Evolutionary conservation across 2,329 filamentous ascomycete species (phyloP).

Genomic region (Colletotrichum australisinense): DNA sequence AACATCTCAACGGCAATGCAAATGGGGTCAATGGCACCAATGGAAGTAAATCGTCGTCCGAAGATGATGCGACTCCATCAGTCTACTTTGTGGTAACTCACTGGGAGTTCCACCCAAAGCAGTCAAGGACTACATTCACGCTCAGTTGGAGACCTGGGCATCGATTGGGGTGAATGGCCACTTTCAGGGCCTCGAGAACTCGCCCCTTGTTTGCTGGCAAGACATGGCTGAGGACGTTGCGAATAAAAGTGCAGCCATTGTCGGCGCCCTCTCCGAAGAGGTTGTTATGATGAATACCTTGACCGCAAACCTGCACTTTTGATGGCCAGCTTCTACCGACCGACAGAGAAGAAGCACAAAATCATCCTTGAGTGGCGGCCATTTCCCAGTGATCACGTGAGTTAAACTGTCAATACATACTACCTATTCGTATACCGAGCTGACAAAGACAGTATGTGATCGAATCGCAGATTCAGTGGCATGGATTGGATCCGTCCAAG

Average conservation of each 20-base stretch:
- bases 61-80: slow-evolving; percentile 54
- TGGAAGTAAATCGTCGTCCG: slow-evolving; percentile 35
- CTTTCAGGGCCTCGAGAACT: slow-evolving; percentile 76
- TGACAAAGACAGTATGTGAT: slow-evolving; percentile 74
- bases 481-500: slow-evolving; percentile 73
- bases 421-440: not conserved
- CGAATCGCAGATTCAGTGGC: slow-evolving; percentile 81
- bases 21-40: slow-evolving; percentile 43
- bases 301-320: slow-evolving; percentile 85
- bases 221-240: slow-evolving; percentile 82
- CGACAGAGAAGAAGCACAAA: slow-evolving; percentile 74
- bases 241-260: slow-evolving; percentile 75
- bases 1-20: slow-evolving; percentile 40
- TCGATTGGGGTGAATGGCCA: slow-evolving; percentile 88
- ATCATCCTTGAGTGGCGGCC: slow-evolving; percentile 91
- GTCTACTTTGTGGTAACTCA: slow-evolving; percentile 84
- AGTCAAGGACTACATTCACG: slow-evolving; percentile 72
- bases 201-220: slow-evolving; percentile 78
- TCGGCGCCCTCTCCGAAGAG: slow-evolving; percentile 79
- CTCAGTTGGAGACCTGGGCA: slow-evolving; percentile 86
- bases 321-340: slow-evolving; percentile 86
- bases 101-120: slow-evolving; percentile 79
- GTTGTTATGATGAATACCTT: slow-evolving; percentile 91
- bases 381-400: slow-evolving; percentile 85
- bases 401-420: slow-evolving; percentile 36